A percentile compares a stretch with the other conserved stretches of the same genome.
Conservation (phyloP, 257 asterid species). For the Handroanthus guayacan region DNA sequence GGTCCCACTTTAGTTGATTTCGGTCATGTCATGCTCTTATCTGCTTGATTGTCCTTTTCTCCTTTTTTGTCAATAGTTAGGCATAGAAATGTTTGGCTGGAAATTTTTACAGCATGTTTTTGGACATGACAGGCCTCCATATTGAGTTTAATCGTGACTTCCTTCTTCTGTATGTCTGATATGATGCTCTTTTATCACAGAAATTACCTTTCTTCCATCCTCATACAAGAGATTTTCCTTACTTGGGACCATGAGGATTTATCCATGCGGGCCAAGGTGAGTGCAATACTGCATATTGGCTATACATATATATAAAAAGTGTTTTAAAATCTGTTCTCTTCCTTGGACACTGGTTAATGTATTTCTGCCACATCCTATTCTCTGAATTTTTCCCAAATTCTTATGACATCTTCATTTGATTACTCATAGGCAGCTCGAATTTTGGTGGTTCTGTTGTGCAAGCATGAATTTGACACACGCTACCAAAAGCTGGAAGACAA, state of each 20-base stretch:
- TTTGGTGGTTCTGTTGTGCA: conserved; percentile 91
- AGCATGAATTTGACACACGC: conserved; percentile 95
- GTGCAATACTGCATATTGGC: conserved; percentile 38
- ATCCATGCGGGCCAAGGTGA: conserved; percentile 94
- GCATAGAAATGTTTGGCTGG: too few relatives aligned
- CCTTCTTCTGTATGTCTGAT: conserved; percentile 30
- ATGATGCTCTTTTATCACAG: conserved; percentile 51
- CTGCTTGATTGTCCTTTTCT: not conserved
- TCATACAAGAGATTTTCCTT: conserved; percentile 97
- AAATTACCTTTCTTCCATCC: conserved; percentile 93
- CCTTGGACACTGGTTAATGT: conserved; percentile 16
- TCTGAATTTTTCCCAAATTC: conserved; percentile 25
- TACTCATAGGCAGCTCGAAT: conserved; percentile 86
- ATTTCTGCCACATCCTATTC: conserved; percentile 19
- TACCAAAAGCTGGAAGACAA: conserved; percentile 99
- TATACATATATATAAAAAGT: not conserved
- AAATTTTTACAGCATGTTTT: conserved; percentile 12
- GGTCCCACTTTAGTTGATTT: not conserved
- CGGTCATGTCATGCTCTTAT: not conserved
- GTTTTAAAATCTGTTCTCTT: conserved; percentile 28
- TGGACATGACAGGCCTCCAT: conserved; percentile 15
- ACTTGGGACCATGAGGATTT: conserved; percentile 99
- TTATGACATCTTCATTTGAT: conserved; percentile 35
- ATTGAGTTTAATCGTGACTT: conserved; percentile 18
- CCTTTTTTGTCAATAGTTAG: not conserved